Evolutionary conservation across 2,329 filamentous ascomycete genomes (phyloP).

Genomic region (Lasiodiplodia sp.): DNA sequence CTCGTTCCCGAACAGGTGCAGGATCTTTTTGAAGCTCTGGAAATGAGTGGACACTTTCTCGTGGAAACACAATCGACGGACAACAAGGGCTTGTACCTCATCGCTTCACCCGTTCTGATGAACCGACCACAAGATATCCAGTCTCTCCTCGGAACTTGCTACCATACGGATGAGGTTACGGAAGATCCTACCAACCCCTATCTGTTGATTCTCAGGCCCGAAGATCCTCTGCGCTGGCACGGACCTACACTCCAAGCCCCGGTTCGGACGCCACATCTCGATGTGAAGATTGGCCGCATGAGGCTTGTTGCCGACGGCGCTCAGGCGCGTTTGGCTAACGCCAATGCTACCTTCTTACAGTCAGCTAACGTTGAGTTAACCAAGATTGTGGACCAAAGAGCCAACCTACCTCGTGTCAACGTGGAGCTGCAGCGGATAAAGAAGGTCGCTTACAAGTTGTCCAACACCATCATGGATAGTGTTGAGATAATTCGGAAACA

Average conservation of each 20-base stretch:
- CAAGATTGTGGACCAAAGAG: conserved; percentile 88
- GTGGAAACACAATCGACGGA: conserved; percentile 71
- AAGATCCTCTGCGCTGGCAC: conserved; percentile 80
- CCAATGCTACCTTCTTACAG: conserved; percentile 79
- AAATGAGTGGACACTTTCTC: conserved; percentile 84
- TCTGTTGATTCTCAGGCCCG: conserved; percentile 82
- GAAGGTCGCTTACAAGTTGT: conserved; percentile 93
- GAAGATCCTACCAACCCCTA: conserved; percentile 85
- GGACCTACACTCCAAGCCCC: conserved; percentile 76
- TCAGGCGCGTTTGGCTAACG: conserved; percentile 76
- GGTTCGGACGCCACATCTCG: conserved; percentile 78
- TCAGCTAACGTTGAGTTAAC: conserved; percentile 85
- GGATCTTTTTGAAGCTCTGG: conserved; percentile 80
- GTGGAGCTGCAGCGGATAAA: conserved; percentile 91
- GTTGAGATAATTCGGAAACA: conserved; percentile 92
- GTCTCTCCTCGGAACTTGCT: conserved; percentile 81
- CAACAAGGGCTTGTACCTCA: conserved; percentile 75
- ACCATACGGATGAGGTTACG: conserved; percentile 70
- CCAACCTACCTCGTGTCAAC: conserved; percentile 92
- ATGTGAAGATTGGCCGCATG: conserved; percentile 85
- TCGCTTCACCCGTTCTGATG: conserved; percentile 82
- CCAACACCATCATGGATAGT: conserved; percentile 98
- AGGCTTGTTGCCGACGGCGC: conserved; percentile 90
- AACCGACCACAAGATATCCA: conserved; percentile 82
- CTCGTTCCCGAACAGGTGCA: conserved; percentile 72